Evolutionary conservation across 768 basidiomycete species (phyloP), one percentile per base, ranked within the genome.

Genomic region (Erythrobasidium yunnanense): DNA sequence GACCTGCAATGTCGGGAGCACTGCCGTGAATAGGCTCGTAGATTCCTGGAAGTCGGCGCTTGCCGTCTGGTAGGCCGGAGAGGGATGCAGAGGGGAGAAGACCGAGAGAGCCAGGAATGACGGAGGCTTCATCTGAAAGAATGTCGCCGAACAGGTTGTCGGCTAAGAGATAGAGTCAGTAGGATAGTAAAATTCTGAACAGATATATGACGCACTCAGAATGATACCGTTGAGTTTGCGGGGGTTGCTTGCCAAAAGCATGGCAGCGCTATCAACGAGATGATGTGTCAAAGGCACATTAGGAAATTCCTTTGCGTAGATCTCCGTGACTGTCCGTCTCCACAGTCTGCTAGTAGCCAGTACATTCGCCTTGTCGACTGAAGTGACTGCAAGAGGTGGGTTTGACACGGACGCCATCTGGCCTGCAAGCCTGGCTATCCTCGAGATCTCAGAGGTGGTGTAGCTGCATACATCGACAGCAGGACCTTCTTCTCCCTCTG

Each of bases 331-430:
- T 22, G 89, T 87, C 76, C 85, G 90, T 66, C 95, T 80, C 95
- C 95, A 99, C 45, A 99, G 79, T 53, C 95, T 80, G 34, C 90
- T 93, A 74, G 84, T 88, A 23, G 95, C 95, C 62, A 99, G 84
- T 22, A 99, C 95, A 77, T 99, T 99, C 58, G 95, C 95, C 78
- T 99, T 99, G 81, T 99, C 95, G 76, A 99, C 81, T 0, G 90
- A 93, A 77, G 90, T 88, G 66, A 99, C 85, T 22, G 84, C 81
- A 51, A 93, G 81, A 20, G 92, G 90, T 2, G 95, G 95, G 74
- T 87, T 81, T 3, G 83, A 78, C 23, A 85, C 80, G 55, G 90
- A 77, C 20, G 95, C 92, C 71, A 97, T 87, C 77, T 89, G 87
- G 35, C 88, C 92, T 11, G 93, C 95, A 46, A 97, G 91, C 18